Evolutionary conservation across 805 yeast species (phyloP).

Genomic region (Suhomyces xylopsoci): DNA sequence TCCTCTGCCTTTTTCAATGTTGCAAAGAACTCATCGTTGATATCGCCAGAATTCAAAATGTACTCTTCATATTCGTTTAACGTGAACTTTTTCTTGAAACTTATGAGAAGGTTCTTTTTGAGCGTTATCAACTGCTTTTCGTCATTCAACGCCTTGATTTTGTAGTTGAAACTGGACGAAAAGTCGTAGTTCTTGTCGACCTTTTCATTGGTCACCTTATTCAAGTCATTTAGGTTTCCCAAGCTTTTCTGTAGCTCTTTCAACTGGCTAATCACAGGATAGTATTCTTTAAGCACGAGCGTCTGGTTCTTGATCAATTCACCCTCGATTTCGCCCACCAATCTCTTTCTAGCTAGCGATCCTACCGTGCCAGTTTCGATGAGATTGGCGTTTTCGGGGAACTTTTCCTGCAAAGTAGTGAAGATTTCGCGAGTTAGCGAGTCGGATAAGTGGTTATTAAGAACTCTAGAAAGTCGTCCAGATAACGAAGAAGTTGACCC

Average conservation of each 20-base stretch:
- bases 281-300: slow-evolving; percentile 30
- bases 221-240: slow-evolving; percentile 15
- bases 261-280: slow-evolving; percentile 27
- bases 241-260: slow-evolving; percentile 18
- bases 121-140: slow-evolving; percentile 36
- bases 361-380: slow-evolving; percentile 54
- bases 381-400: slow-evolving; percentile 31
- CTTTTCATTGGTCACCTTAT: slow-evolving; percentile 39
- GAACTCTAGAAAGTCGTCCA: slow-evolving; percentile 47
- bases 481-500: slow-evolving; percentile 20
- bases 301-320: slow-evolving; percentile 57
- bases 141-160: slow-evolving; percentile 24
- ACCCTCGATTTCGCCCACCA: slow-evolving; percentile 58
- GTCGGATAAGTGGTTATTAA: slow-evolving; percentile 42
- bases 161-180: slow-evolving; percentile 20
- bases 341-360: slow-evolving; percentile 54
- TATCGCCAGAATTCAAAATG: slow-evolving; percentile 45
- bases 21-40: slow-evolving; percentile 54
- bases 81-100: slow-evolving; percentile 61
- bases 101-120: slow-evolving; percentile 50
- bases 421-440: slow-evolving; percentile 32
- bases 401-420: slow-evolving; percentile 25
- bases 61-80: slow-evolving; percentile 71
- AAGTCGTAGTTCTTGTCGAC: slow-evolving; percentile 24
- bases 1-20: slow-evolving; percentile 58